phyloP scores from a whole-genome alignment of 495 filamentous ascomycete species.

The Cercophora scortea region DNA sequence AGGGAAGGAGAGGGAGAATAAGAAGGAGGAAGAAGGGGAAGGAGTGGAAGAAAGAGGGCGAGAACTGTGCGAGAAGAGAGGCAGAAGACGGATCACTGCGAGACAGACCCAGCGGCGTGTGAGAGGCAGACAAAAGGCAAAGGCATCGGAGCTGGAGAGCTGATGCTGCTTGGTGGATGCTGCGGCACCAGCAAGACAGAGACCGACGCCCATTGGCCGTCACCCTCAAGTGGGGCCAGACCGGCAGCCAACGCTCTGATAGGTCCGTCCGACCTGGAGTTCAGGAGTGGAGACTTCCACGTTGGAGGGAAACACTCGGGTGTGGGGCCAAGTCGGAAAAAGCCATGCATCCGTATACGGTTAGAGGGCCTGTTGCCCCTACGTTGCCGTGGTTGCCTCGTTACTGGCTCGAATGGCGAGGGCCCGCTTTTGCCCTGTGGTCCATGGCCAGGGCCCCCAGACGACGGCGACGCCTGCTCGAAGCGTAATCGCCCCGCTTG shows the following conservation, averaged over 20 bases:
- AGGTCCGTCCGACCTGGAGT: slow-evolving; percentile 6
- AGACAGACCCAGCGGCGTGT: slow-evolving; percentile 19
- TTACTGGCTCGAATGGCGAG: neutral
- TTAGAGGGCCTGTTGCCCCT: slow-evolving; percentile 20
- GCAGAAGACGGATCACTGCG: slow-evolving; percentile 12
- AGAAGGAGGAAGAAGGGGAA: slow-evolving; percentile 4
- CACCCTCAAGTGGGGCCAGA: slow-evolving; percentile 3
- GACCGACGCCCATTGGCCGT: slow-evolving; percentile 14
- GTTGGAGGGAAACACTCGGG: too few species aligned
- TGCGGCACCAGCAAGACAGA: slow-evolving; percentile 12
- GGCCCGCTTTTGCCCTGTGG: too few species aligned
- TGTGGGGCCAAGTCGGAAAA: slow-evolving; percentile 8
- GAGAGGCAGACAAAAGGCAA: slow-evolving; percentile 20
- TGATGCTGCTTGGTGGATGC: slow-evolving; percentile 1
- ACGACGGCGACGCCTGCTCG: too few species aligned
- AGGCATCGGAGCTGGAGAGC: slow-evolving; percentile 18
- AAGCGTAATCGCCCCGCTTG: too few species aligned
- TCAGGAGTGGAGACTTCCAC: neutral
- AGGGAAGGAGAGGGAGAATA: slow-evolving; percentile 1
- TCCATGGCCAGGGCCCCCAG: too few species aligned
- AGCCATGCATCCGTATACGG: slow-evolving; percentile 10
- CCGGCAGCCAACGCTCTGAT: slow-evolving; percentile 3
- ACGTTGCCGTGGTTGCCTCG: slow-evolving; percentile 1
- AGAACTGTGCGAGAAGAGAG: slow-evolving; percentile 17
- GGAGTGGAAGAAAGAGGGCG: slow-evolving; percentile 17